Evolutionary conservation across 345 rosid genomes (phyloP).

Genomic region (Populus nigra): DNA sequence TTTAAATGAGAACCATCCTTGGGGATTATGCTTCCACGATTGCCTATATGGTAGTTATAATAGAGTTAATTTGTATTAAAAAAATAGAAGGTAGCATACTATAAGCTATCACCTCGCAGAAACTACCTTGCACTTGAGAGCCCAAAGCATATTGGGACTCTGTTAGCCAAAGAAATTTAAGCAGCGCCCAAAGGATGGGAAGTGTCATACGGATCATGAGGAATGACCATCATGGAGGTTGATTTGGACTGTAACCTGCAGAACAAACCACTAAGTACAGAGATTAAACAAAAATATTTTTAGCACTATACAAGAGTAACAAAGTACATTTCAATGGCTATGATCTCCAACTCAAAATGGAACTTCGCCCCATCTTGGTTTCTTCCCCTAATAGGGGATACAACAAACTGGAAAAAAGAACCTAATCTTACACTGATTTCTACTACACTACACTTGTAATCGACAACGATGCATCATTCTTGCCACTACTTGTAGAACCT

Average conservation of each 20-base stretch:
- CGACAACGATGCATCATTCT: background rate
- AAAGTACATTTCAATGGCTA: background rate
- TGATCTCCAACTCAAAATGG: conserved; percentile 37
- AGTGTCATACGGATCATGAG: background rate
- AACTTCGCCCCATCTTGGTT: conserved; percentile 54
- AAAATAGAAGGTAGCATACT: no score
- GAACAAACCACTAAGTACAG: background rate
- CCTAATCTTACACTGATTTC: background rate
- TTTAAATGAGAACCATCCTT: background rate
- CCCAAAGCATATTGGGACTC: background rate
- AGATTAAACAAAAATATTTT: background rate
- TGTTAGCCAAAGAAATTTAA: background rate
- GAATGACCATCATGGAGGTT: background rate
- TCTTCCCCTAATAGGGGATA: conserved; percentile 5
- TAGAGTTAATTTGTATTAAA: background rate
- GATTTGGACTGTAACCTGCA: no score
- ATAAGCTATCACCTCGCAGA: background rate
- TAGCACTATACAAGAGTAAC: background rate
- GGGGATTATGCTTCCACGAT: no score
- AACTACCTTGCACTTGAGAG: background rate
- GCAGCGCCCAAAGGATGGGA: background rate
- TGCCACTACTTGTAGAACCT: background rate
- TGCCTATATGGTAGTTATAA: background rate
- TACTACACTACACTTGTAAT: conserved; percentile 14
- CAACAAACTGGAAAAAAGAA: background rate